Conservation (phyloP, 192 early-diverging fungal species). For the Backusella australiensis region DNA sequence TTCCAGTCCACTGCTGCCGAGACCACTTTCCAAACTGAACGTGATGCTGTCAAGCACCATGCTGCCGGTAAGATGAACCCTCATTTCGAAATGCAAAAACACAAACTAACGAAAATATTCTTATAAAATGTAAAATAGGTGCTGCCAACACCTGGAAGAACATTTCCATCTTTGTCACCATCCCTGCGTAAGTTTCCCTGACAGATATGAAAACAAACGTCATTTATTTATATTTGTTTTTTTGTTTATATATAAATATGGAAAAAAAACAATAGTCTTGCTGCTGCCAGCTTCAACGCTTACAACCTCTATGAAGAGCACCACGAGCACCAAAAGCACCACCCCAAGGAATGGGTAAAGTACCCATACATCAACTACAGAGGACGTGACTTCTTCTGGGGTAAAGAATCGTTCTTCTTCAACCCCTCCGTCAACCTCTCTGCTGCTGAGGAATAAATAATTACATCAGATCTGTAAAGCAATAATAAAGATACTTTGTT, state of each 20-base stretch:
- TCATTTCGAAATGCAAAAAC: background rate
- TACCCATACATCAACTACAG: constrained; percentile 45
- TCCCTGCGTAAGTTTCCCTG: constrained; percentile 31
- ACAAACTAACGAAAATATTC: background rate
- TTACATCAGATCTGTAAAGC: too few relatives aligned
- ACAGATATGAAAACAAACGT: background rate
- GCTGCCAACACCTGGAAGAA: constrained; percentile 38
- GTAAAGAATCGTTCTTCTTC: constrained; percentile 34
- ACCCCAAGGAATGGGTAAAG: constrained; percentile 29
- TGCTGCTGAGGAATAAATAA: constrained; percentile 22
- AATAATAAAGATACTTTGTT: too few relatives aligned
- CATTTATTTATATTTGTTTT: background rate
- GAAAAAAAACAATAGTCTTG: constrained; percentile 15
- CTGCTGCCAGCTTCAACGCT: constrained; percentile 35
- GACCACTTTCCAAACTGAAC: constrained; percentile 22
- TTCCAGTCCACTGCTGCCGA: constrained; percentile 15
- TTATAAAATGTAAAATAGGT: constrained; percentile 2
- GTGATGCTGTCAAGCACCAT: constrained; percentile 36
- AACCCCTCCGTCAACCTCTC: constrained; percentile 35
- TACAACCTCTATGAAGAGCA: constrained; percentile 34
- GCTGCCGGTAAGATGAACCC: constrained; percentile 26
- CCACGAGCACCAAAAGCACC: constrained; percentile 28
- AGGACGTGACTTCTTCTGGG: constrained; percentile 52
- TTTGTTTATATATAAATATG: background rate
- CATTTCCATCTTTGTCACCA: constrained; percentile 36